phyloP scores from a whole-genome alignment of 2,329 filamentous ascomycete genomes.

The Trichophyton equinum region DNA sequence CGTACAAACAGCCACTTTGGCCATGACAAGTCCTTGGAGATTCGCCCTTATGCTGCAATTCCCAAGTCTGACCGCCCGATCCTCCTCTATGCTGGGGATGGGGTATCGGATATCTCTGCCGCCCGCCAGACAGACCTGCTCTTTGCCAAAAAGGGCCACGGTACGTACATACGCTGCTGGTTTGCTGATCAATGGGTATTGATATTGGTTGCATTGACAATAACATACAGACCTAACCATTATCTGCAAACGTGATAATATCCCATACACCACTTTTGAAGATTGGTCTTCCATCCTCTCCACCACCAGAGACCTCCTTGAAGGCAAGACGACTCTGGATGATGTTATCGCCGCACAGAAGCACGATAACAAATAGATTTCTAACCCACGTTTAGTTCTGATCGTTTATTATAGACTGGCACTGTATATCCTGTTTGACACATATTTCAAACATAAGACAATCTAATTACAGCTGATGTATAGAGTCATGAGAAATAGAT shows the following conservation, averaged over 20 bases:
- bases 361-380: background rate
- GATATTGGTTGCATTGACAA: background rate
- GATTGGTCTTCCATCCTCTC: conserved; percentile 69
- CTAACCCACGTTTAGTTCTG: too few species aligned
- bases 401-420: too few species aligned
- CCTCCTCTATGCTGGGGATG: conserved; percentile 91
- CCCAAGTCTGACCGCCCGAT: conserved; percentile 57
- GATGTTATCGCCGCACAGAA: conserved; percentile 8
- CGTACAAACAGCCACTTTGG: conserved; percentile 57
- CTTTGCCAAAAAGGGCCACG: conserved; percentile 83
- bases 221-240: conserved; percentile 58
- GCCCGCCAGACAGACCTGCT: conserved; percentile 85
- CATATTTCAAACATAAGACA: too few species aligned
- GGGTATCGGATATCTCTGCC: conserved; percentile 82
- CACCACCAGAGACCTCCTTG: conserved; percentile 64
- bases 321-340: conserved; percentile 41
- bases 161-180: conserved; percentile 34
- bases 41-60: conserved; percentile 65
- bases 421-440: too few species aligned
- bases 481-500: too few species aligned
- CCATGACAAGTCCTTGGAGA: conserved; percentile 92
- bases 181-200: background rate
- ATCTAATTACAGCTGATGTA: too few species aligned
- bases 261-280: conserved; percentile 78
- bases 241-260: conserved; percentile 71